Evolutionary conservation across 345 rosid genomes (phyloP).

Genomic region (Populus davidiana): DNA sequence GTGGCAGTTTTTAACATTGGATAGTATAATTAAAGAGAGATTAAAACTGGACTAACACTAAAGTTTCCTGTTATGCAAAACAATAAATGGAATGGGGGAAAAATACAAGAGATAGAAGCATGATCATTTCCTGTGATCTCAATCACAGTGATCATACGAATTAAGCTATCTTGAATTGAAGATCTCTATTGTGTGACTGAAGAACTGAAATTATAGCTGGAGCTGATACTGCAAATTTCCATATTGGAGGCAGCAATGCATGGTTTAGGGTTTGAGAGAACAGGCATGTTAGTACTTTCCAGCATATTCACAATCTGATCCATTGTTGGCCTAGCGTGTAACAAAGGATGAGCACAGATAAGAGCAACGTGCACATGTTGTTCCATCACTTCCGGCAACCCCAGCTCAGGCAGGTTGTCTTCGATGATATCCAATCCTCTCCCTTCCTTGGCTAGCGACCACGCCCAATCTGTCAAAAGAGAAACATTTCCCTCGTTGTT

Average conservation of each 20-base stretch:
- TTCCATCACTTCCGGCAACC: constrained; percentile 27
- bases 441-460: constrained; percentile 36
- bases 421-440: constrained; percentile 35
- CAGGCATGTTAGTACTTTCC: constrained; percentile 20
- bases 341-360: constrained; percentile 34
- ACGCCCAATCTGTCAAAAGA: constrained; percentile 39
- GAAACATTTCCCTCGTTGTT: constrained; percentile 21
- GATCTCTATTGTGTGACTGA: background rate
- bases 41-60: background rate
- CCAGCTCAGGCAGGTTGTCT: constrained; percentile 24
- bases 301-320: constrained; percentile 36
- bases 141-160: too few species aligned
- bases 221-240: background rate
- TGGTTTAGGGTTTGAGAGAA: constrained; percentile 10
- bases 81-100: background rate
- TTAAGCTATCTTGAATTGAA: too few species aligned
- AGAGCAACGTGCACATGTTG: constrained; percentile 33
- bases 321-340: constrained; percentile 40
- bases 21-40: too few species aligned
- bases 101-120: background rate
- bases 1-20: too few species aligned
- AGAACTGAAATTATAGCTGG: background rate
- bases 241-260: background rate
- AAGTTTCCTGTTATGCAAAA: background rate
- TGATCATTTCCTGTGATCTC: background rate